These are phyloP conservation scores for Cucumis cinereus DNA, from an alignment of 306 rosid species.

Conservation along the genomic window DNA sequence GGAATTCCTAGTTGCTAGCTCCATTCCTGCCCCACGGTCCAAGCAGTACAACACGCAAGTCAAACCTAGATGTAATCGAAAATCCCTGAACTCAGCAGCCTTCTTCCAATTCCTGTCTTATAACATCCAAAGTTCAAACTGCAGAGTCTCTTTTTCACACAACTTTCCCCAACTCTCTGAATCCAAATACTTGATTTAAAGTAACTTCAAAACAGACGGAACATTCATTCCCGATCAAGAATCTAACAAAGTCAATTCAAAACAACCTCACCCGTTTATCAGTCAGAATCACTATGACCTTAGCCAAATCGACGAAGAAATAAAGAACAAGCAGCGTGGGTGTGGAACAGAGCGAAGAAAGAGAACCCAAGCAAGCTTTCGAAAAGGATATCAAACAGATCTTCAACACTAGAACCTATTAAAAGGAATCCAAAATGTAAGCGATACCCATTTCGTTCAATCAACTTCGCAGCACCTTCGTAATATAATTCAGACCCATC, in stretches of 20 bases:
- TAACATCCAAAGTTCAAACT: background rate
- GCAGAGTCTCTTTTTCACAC: background rate
- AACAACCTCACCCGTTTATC: constrained; percentile 37
- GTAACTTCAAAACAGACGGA: constrained; percentile 35
- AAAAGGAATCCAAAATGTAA: constrained; percentile 15
- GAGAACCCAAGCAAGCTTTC: background rate
- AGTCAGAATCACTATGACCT: constrained; percentile 54
- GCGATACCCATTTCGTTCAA: background rate
- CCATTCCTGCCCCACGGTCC: background rate
- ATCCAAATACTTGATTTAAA: constrained; percentile 38
- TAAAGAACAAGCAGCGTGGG: constrained; percentile 2
- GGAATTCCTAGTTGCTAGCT: background rate
- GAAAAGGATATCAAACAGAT: background rate
- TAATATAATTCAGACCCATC: constrained; percentile 20
- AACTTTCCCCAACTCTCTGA: constrained; percentile 15
- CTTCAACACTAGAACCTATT: constrained; percentile 7
- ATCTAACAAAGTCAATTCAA: constrained; percentile 32
- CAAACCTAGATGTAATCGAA: constrained; percentile 25
- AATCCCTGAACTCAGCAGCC: constrained; percentile 13
- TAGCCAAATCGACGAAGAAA: constrained; percentile 30
- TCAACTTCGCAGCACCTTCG: constrained; percentile 15
- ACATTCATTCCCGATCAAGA: constrained; percentile 28
- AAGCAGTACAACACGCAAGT: background rate
- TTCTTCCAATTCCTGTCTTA: background rate
- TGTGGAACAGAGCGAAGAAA: constrained; percentile 13